A percentile compares a stretch with the other conserved stretches of the same genome.
Conservation (phyloP, 345 rosid species). For the Pelargonium nanum region DNA sequence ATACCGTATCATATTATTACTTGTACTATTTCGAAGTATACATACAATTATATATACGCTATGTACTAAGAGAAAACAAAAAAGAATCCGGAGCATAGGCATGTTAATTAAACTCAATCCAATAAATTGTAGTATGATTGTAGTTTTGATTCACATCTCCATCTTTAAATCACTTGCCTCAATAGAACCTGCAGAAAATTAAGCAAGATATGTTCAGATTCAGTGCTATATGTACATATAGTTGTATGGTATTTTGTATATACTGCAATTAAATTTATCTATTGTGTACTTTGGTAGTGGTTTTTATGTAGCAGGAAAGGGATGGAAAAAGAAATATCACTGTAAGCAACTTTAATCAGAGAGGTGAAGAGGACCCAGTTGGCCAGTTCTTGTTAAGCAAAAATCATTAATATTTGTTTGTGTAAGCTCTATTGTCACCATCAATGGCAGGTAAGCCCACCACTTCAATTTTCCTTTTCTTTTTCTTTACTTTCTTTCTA, state of each 20-base stretch:
- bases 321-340: conserved; percentile 8
- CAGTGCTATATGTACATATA: too few relatives aligned
- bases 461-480: neutral
- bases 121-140: conserved; percentile 11
- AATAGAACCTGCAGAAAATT: conserved; percentile 35
- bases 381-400: conserved; percentile 15
- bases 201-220: too few relatives aligned
- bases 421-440: neutral
- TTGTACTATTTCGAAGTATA: neutral
- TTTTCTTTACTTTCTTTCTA: neutral
- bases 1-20: neutral
- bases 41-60: neutral
- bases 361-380: conserved; percentile 14
- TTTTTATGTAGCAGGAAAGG: neutral
- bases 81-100: conserved; percentile 23
- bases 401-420: conserved; percentile 12
- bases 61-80: conserved; percentile 9
- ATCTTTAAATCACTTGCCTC: conserved; percentile 42
- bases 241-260: too few relatives aligned
- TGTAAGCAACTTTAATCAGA: conserved; percentile 16
- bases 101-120: conserved; percentile 10
- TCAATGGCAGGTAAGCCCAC: neutral
- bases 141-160: conserved; percentile 37
- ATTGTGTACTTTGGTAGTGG: conserved; percentile 13
- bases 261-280: too few relatives aligned